These are phyloP conservation scores for Lavandula angustifolia DNA, from an alignment of 257 asterid genomes.

Conservation along the genomic window DNA sequence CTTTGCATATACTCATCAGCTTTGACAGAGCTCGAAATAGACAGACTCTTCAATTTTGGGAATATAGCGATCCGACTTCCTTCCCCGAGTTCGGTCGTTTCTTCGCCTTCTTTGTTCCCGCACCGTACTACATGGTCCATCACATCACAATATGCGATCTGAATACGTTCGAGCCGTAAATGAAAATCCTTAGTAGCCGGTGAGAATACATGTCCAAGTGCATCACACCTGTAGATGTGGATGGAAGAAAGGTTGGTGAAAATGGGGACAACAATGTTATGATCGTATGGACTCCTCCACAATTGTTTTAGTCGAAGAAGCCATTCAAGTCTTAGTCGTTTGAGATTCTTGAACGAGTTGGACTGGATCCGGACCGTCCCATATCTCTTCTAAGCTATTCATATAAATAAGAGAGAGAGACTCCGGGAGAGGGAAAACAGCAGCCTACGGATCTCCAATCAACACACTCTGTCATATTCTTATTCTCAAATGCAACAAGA, in stretches of 20 bases:
- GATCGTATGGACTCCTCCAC: too few species aligned
- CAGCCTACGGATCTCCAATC: background rate
- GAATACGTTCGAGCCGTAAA: background rate
- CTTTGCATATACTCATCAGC: too few species aligned
- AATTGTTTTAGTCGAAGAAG: background rate
- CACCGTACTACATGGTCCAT: too few species aligned
- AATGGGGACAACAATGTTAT: background rate
- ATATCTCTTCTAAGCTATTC: background rate
- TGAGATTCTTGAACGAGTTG: background rate
- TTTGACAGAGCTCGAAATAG: too few species aligned
- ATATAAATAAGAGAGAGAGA: background rate
- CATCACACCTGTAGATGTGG: background rate
- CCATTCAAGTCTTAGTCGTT: background rate
- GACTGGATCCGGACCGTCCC: background rate
- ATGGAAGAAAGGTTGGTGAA: background rate
- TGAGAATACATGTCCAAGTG: background rate
- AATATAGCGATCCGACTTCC: too few species aligned
- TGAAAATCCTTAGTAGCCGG: background rate
- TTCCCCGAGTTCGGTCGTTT: background rate
- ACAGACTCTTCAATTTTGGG: too few species aligned
- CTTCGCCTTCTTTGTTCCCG: background rate
- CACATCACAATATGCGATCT: background rate
- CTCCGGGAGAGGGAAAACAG: background rate
- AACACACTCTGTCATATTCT: too few species aligned
- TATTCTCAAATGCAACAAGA: too few species aligned